These are phyloP conservation scores for Luvunga scandens DNA, from an alignment of 345 rosid genomes.

Conservation along the genomic window DNA sequence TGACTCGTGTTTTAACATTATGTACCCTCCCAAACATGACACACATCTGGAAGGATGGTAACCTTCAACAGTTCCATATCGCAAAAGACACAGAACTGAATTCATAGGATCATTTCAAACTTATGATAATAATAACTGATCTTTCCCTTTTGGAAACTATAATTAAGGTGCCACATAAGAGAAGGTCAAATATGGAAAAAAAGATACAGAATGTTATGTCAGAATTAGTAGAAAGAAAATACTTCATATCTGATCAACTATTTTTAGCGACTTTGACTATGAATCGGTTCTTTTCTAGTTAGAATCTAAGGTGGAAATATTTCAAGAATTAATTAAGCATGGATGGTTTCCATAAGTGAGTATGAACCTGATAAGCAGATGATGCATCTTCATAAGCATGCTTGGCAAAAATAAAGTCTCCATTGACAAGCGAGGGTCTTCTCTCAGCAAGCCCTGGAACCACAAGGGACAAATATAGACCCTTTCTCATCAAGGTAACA, in stretches of 20 bases:
- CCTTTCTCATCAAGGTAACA: conserved; percentile 55
- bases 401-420: conserved; percentile 62
- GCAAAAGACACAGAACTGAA: neutral
- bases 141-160: neutral
- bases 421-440: conserved; percentile 85
- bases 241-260: neutral
- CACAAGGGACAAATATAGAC: conserved; percentile 52
- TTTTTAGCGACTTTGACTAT: neutral
- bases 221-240: neutral
- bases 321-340: neutral
- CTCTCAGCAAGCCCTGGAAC: conserved; percentile 95
- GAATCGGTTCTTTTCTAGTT: neutral
- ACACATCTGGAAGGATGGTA: neutral
- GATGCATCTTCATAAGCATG: conserved; percentile 33
- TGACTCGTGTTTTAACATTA: neutral
- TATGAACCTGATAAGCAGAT: conserved; percentile 47
- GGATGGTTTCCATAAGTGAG: neutral
- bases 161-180: neutral
- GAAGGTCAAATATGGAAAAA: neutral
- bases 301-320: neutral
- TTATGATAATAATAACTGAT: neutral
- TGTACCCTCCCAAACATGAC: neutral
- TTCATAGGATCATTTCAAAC: neutral
- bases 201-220: neutral
- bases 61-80: neutral